A percentile compares a stretch with the other conserved stretches of the same genome.
These are phyloP conservation scores for Tuber borchii DNA, from an alignment of 495 filamentous ascomycete genomes.

Conservation along the genomic window DNA sequence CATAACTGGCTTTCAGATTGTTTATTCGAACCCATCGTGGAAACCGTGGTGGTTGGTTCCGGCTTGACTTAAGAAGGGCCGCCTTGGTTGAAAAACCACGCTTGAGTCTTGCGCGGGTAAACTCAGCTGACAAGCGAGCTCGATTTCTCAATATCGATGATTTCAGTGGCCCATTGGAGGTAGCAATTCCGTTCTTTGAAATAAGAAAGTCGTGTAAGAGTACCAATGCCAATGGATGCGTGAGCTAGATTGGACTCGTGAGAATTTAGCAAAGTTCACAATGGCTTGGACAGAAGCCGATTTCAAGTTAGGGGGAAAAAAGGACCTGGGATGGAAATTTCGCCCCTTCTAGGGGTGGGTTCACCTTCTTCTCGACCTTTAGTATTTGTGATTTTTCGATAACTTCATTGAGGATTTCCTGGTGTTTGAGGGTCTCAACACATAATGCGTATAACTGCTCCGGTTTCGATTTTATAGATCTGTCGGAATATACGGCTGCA, in stretches of 20 bases:
- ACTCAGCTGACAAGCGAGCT: conserved; percentile 69
- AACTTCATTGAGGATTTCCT: conserved; percentile 71
- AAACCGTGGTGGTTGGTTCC: conserved; percentile 42
- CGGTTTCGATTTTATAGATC: conserved; percentile 50
- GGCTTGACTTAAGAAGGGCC: conserved; percentile 48
- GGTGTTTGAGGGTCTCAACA: conserved; percentile 85
- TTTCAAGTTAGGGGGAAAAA: neutral
- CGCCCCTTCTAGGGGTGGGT: conserved; percentile 9
- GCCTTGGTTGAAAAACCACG: conserved; percentile 60
- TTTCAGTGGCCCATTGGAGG: conserved; percentile 67
- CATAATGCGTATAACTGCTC: conserved; percentile 80
- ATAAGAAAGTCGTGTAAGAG: conserved; percentile 82
- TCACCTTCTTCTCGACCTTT: conserved; percentile 72
- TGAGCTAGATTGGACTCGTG: conserved; percentile 53
- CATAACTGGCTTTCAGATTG: conserved; percentile 51
- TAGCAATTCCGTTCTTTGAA: conserved; percentile 70
- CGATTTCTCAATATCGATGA: conserved; percentile 72
- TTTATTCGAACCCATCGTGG: conserved; percentile 91
- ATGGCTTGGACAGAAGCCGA: neutral
- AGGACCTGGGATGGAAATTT: conserved; percentile 4
- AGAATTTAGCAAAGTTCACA: neutral
- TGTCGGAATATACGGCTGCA: conserved; percentile 31
- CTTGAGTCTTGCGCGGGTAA: conserved; percentile 68
- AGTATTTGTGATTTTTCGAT: conserved; percentile 69
- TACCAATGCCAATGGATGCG: conserved; percentile 69